Evolutionary conservation across 2,329 filamentous ascomycete species (phyloP).

Genomic region (Aspergillus pseudoglaucus): DNA sequence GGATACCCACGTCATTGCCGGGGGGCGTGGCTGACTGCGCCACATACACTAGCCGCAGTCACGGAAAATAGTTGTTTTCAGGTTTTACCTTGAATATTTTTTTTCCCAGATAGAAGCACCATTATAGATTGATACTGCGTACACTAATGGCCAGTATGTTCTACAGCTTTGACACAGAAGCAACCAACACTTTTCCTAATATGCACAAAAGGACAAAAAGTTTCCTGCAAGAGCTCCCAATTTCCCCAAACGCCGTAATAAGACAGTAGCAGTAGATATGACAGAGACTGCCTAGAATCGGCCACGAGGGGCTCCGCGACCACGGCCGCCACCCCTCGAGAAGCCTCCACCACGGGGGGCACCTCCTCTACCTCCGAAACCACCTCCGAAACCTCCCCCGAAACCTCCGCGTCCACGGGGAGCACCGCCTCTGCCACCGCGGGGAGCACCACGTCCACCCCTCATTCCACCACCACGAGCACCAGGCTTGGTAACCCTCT

Average conservation of each 20-base stretch:
- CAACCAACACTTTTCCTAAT: slow-evolving; percentile 27
- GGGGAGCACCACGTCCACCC: slow-evolving; percentile 37
- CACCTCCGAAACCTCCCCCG: slow-evolving; percentile 36
- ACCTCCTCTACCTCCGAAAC: slow-evolving; percentile 40
- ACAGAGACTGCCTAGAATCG: slow-evolving; percentile 21
- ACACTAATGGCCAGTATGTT: slow-evolving; percentile 21
- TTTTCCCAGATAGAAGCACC: not conserved
- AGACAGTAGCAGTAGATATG: slow-evolving; percentile 27
- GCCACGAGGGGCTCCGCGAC: slow-evolving; percentile 24
- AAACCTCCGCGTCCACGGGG: slow-evolving; percentile 38
- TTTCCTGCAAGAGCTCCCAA: slow-evolving; percentile 33
- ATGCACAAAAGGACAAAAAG: slow-evolving; percentile 31
- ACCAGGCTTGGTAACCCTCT: slow-evolving; percentile 43
- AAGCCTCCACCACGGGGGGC: slow-evolving; percentile 22
- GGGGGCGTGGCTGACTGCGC: slow-evolving; percentile 22
- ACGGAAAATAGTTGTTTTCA: not conserved
- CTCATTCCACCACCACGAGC: slow-evolving; percentile 43
- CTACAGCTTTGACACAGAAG: slow-evolving; percentile 23
- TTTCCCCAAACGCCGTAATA: slow-evolving; percentile 40
- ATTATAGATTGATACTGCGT: not conserved
- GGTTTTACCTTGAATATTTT: not conserved
- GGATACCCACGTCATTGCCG: slow-evolving; percentile 29
- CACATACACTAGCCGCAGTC: slow-evolving; percentile 21
- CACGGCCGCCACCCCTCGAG: slow-evolving; percentile 26
- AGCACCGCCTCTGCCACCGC: slow-evolving; percentile 36